Evolutionary conservation across 2,329 filamentous ascomycete genomes (phyloP).

Genomic region (Xylariomycetidae sp.): DNA sequence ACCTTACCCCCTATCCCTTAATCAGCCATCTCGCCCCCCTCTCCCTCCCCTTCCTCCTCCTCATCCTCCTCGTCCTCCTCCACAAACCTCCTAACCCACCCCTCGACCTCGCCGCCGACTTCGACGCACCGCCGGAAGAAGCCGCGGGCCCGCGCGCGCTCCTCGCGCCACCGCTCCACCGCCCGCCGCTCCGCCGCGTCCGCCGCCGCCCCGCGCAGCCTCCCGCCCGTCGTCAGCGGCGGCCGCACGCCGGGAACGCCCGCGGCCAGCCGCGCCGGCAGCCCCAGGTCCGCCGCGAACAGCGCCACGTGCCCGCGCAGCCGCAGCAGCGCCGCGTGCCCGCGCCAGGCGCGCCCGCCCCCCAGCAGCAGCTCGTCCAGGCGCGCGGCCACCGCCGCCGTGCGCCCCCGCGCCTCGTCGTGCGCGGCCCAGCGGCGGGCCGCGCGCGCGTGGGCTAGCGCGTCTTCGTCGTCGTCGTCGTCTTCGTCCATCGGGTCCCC

Average conservation of each 20-base stretch:
- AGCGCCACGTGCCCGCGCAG: constrained; percentile 69
- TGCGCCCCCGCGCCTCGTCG: constrained; percentile 39
- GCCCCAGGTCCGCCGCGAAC: constrained; percentile 65
- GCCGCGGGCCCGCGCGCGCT: constrained; percentile 30
- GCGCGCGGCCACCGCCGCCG: constrained; percentile 53
- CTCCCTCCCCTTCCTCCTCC: constrained; percentile 23
- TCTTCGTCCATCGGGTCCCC: constrained; percentile 14
- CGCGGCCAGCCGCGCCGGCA: constrained; percentile 32
- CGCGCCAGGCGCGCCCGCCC: constrained; percentile 64
- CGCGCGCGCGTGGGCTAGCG: constrained; percentile 11
- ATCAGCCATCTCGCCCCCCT: constrained; percentile 1
- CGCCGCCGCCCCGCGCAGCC: constrained; percentile 10
- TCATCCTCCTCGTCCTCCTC: constrained; percentile 23
- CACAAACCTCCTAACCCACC: constrained; percentile 25
- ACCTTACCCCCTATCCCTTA: too few relatives aligned
- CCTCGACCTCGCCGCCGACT: constrained; percentile 26
- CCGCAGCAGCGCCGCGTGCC: constrained; percentile 59
- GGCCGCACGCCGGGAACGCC: constrained; percentile 4
- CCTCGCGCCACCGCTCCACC: constrained; percentile 24
- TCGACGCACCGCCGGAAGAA: constrained; percentile 33
- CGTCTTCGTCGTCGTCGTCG: constrained; percentile 3
- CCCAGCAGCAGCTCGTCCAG: constrained; percentile 69
- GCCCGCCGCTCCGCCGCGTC: constrained; percentile 22
- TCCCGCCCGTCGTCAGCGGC: constrained; percentile 17
- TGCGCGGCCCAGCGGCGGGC: constrained; percentile 21